Evolutionary conservation across 1,284 basidiomycete species (phyloP).

Genomic region (Leccinum pallidistipes): DNA sequence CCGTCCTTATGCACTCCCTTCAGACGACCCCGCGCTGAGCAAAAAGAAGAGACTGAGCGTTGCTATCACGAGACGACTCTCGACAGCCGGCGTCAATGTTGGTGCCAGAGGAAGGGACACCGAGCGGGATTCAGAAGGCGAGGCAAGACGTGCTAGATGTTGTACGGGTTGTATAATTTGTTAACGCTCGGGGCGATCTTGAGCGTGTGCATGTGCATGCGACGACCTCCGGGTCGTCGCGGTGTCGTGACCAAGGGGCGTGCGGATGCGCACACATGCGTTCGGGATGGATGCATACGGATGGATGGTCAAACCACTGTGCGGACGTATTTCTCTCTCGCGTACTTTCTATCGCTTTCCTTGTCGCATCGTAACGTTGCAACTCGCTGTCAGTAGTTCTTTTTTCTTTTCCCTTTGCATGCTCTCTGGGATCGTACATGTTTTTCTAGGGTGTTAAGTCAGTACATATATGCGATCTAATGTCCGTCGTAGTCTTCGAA

Average conservation of each 20-base stretch:
- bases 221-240: neutral
- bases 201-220: neutral
- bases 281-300: neutral
- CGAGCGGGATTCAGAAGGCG: conserved; percentile 8
- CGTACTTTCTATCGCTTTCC: conserved; percentile 1
- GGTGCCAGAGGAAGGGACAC: conserved; percentile 7
- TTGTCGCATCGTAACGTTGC: neutral
- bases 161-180: conserved; percentile 25
- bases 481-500: neutral
- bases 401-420: neutral
- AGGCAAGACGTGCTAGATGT: conserved; percentile 14
- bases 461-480: conserved; percentile 10
- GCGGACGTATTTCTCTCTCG: neutral
- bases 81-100: conserved; percentile 5
- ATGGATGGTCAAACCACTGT: conserved; percentile 1
- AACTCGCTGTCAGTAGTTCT: neutral
- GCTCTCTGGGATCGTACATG: conserved; percentile 3
- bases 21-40: conserved; percentile 46
- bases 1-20: conserved; percentile 57
- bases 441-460: neutral
- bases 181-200: conserved; percentile 5
- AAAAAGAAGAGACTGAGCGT: conserved; percentile 52
- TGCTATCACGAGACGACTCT: conserved; percentile 24
- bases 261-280: neutral
- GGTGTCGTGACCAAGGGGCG: neutral